Percentiles rank a stretch among this genome's conserved stretches.
Evolutionary conservation across 2,329 filamentous ascomycete species (phyloP).

Genomic region (Daldinia sp.): DNA sequence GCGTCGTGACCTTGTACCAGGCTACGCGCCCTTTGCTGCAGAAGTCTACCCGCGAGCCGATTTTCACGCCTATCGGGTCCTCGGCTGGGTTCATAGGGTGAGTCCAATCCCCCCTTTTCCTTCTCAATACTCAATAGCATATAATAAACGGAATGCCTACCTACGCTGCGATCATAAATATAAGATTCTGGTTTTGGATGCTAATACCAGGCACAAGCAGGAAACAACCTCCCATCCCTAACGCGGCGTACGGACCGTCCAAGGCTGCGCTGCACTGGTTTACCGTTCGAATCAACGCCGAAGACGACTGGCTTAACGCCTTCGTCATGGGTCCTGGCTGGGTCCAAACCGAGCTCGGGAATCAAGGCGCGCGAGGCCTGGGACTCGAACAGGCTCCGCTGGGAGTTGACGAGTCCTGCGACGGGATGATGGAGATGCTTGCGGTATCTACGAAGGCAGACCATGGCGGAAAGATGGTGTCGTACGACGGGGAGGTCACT

Average conservation of each 20-base stretch:
- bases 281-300: slow-evolving; percentile 44
- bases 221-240: slow-evolving; percentile 42
- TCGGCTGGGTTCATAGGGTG: slow-evolving; percentile 37
- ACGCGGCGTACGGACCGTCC: slow-evolving; percentile 54
- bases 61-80: slow-evolving; percentile 52
- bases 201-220: slow-evolving; percentile 2
- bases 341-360: slow-evolving; percentile 28
- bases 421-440: slow-evolving; percentile 24
- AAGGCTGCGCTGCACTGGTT: slow-evolving; percentile 52
- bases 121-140: too few species aligned
- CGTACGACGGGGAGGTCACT: slow-evolving; percentile 16
- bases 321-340: slow-evolving; percentile 26
- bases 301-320: slow-evolving; percentile 46
- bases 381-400: slow-evolving; percentile 11
- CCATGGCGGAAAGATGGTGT: slow-evolving; percentile 29
- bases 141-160: too few species aligned
- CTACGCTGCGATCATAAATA: not conserved
- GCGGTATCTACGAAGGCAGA: slow-evolving; percentile 17
- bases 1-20: slow-evolving; percentile 55
- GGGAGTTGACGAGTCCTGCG: slow-evolving; percentile 14
- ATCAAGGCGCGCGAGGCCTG: slow-evolving; percentile 12
- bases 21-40: slow-evolving; percentile 52
- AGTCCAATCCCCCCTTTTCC: not conserved
- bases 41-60: slow-evolving; percentile 39
- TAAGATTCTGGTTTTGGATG: not conserved